A percentile compares a stretch with the other conserved stretches of the same genome.
Evolutionary conservation across 2,329 filamentous ascomycete genomes (phyloP).

Genomic region (Graphium sp.): DNA sequence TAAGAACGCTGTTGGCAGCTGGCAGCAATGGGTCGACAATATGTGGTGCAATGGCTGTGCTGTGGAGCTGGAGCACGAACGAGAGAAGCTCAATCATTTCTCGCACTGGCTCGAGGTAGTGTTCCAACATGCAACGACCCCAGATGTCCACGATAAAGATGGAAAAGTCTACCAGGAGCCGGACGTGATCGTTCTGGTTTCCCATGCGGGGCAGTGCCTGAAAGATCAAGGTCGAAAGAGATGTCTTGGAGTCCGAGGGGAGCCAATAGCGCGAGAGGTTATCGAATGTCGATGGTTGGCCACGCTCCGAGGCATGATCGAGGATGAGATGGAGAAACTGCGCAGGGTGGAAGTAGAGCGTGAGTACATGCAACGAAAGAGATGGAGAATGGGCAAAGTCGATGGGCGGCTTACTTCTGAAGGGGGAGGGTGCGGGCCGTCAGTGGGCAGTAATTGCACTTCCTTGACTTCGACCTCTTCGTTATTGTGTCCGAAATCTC

Average conservation of each 20-base stretch:
- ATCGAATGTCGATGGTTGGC: constrained; percentile 49
- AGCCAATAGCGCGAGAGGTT: constrained; percentile 45
- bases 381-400: no score
- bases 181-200: constrained; percentile 27
- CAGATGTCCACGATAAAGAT: constrained; percentile 49
- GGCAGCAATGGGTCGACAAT: constrained; percentile 41
- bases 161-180: constrained; percentile 47
- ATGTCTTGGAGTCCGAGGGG: constrained; percentile 43
- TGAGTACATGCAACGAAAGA: no score
- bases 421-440: no score
- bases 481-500: no score
- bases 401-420: no score
- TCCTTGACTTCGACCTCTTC: no score
- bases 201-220: constrained; percentile 46
- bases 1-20: constrained; percentile 32
- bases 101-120: constrained; percentile 44
- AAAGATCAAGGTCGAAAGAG: constrained; percentile 50
- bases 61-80: constrained; percentile 46
- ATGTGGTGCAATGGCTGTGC: constrained; percentile 37
- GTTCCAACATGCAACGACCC: constrained; percentile 48
- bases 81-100: constrained; percentile 47
- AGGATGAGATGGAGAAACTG: constrained; percentile 47
- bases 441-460: no score
- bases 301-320: constrained; percentile 38
- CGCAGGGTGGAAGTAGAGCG: no score